A percentile compares a stretch with the other conserved stretches of the same genome.
phyloP scores from a whole-genome alignment of 2,329 filamentous ascomycete species.

The Sporothrix dimorphospora region DNA sequence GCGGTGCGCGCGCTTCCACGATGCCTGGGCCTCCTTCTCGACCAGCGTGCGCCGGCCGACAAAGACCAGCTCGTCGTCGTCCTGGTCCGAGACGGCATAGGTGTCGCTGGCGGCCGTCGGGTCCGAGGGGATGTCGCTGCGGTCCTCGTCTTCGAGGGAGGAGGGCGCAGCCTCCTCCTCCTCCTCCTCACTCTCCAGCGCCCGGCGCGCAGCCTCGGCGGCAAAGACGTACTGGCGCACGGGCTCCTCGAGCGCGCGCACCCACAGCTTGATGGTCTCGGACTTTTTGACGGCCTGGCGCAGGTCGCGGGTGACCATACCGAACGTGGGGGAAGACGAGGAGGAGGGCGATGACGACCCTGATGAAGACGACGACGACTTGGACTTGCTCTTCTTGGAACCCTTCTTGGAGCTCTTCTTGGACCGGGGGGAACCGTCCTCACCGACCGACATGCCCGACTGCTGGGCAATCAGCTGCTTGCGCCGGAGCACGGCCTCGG shows the following conservation, averaged over 20 bases:
- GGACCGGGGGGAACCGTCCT: too few relatives aligned
- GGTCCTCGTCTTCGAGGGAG: conserved; percentile 32
- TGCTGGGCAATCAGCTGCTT: conserved; percentile 48
- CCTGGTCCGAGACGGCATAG: conserved; percentile 58
- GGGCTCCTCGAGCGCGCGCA: conserved; percentile 83
- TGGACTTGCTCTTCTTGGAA: background rate
- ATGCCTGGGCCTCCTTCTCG: conserved; percentile 41
- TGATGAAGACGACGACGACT: background rate
- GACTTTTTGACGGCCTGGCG: conserved; percentile 78
- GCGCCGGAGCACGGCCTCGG: conserved; percentile 49
- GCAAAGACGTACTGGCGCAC: conserved; percentile 75
- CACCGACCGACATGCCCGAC: conserved; percentile 44
- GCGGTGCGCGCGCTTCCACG: conserved; percentile 56
- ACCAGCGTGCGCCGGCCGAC: conserved; percentile 61
- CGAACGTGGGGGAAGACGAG: conserved; percentile 39
- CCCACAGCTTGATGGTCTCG: conserved; percentile 75
- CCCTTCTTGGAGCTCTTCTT: conserved; percentile 16
- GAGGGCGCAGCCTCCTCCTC: background rate
- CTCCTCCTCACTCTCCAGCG: conserved; percentile 38
- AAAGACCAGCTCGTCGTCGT: conserved; percentile 94
- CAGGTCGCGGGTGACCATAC: conserved; percentile 76
- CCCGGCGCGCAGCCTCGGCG: conserved; percentile 49
- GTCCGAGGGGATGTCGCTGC: conserved; percentile 46
- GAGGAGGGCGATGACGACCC: too few relatives aligned
- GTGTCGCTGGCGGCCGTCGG: conserved; percentile 36